Base-by-base conservation (phyloP, 495 filamentous ascomycete species). In the Penicillium diatomitis region DNA sequence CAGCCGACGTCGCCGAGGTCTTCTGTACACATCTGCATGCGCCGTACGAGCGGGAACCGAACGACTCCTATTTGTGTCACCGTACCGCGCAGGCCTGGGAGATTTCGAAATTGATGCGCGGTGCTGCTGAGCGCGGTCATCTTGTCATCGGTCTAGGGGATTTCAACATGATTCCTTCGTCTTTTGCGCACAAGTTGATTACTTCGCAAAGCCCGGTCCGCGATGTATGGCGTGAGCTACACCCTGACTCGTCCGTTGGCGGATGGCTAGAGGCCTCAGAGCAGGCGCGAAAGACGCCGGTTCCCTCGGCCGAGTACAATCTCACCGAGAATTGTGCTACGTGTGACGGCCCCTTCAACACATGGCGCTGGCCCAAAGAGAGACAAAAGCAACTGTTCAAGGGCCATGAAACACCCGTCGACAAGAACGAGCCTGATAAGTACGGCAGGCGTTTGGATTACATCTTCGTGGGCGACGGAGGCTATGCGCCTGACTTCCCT, bases 41-140 rank as follows among this genome's bases (percentile, higher is more conserved):
- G 7, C 88, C 89, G 3, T 97, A 98, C 62, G 86, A 92, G 60
- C 69, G 73, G 38, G 80, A 88, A 59, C 81, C 79, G 20, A 65
- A 88, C 51, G 89, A 96, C 60, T 89, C 86, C 28, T 96, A 97
- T 62, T 59, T 88, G 27, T 89, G 86, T 63, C 94, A 97, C 56
- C 85, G 90, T 28, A 87, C 84, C 4, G 88, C 92, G 0, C 92
- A 98, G 65, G 85, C 92, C n/a, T 98, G 92, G 92, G 87, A 97
- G 67, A 89, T 97, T 41, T 77, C 90, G 32, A 95, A 95, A 67
- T 70, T 96, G 6, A 85, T 96, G 66, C 83, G 89, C 4, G 86
- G 81, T 20, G 92, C 94, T 8, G 78, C 82, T 2, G 89, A 92
- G 57, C 75, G 87, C 4, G 90, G 90, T 2, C 87, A 92, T 63